Conservation (phyloP, 208 protist genomes). For the Leishmania mexicana region DNA sequence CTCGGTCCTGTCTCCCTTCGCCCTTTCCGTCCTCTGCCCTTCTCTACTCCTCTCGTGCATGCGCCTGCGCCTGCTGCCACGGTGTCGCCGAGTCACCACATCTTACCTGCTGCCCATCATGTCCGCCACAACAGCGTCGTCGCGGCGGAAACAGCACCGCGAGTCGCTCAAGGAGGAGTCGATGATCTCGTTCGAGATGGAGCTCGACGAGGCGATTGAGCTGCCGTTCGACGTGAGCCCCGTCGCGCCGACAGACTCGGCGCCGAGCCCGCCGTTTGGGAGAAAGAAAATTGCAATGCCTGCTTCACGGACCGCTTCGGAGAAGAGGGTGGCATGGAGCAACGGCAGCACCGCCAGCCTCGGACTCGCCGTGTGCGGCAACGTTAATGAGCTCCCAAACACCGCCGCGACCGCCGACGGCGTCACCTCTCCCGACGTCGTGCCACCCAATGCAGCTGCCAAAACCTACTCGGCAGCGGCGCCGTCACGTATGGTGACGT, state of each 20-base stretch:
- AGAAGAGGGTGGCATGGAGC: neutral
- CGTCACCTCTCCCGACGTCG: slow-evolving; percentile 1
- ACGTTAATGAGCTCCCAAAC: neutral
- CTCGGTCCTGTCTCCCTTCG: neutral
- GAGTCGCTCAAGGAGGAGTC: slow-evolving; percentile 11
- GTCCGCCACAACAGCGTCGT: neutral
- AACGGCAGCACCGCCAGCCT: neutral
- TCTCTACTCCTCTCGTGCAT: neutral
- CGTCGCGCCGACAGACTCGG: neutral
- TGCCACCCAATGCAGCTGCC: neutral
- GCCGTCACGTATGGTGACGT: slow-evolving; percentile 3
- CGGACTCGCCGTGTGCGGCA: neutral
- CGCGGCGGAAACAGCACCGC: neutral
- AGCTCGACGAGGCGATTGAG: slow-evolving; percentile 19
- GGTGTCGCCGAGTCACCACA: neutral
- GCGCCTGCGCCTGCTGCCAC: neutral
- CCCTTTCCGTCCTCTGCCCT: neutral
- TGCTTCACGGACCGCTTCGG: neutral
- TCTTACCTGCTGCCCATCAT: neutral
- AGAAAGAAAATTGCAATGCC: neutral
- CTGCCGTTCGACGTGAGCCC: neutral
- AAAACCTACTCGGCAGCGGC: slow-evolving; percentile 1
- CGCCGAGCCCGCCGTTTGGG: neutral
- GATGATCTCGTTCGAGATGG: slow-evolving; percentile 15
- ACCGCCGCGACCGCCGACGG: neutral